phyloP scores from a whole-genome alignment of 345 rosid species.

The Arabidopsis arenosa region DNA sequence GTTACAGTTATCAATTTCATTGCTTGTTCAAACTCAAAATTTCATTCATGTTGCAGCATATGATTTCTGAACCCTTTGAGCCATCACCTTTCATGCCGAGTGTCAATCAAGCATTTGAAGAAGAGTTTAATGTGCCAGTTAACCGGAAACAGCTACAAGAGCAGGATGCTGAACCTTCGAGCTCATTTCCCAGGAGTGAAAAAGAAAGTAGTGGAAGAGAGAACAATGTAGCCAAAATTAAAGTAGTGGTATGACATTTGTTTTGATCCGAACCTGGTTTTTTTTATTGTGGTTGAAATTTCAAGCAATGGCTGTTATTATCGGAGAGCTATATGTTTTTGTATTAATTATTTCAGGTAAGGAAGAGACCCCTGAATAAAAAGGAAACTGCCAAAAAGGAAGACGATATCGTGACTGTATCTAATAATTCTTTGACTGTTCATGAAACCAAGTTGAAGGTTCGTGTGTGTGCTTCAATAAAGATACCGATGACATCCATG shows the following conservation, averaged over 20 bases:
- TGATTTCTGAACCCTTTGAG: conserved; percentile 90
- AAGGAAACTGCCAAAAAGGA: conserved; percentile 87
- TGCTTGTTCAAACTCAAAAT: no score
- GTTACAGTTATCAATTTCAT: not conserved
- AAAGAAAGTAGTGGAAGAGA: conserved; percentile 76
- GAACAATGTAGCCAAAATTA: conserved; percentile 87
- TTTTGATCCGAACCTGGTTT: not conserved
- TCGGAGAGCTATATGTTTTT: not conserved
- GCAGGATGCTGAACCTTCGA: conserved; percentile 62
- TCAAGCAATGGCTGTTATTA: not conserved
- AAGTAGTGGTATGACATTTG: conserved; percentile 86
- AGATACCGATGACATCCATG: conserved; percentile 38
- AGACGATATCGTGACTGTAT: conserved; percentile 86
- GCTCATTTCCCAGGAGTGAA: conserved; percentile 54
- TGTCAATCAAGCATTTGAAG: conserved; percentile 66
- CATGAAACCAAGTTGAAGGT: conserved; percentile 99
- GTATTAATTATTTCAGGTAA: conserved; percentile 58
- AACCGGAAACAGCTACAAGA: conserved; percentile 57
- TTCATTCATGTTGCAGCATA: conserved; percentile 66
- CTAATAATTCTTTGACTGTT: conserved; percentile 72
- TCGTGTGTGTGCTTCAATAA: conserved; percentile 38
- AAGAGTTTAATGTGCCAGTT: conserved; percentile 61
- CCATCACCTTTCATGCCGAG: conserved; percentile 88
- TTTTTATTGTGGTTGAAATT: conserved; percentile 7
- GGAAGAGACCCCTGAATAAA: conserved; percentile 95